These are phyloP conservation scores for Macrophomina pseudophaseolina DNA, from an alignment of 2,329 filamentous ascomycete species.

Conservation along the genomic window DNA sequence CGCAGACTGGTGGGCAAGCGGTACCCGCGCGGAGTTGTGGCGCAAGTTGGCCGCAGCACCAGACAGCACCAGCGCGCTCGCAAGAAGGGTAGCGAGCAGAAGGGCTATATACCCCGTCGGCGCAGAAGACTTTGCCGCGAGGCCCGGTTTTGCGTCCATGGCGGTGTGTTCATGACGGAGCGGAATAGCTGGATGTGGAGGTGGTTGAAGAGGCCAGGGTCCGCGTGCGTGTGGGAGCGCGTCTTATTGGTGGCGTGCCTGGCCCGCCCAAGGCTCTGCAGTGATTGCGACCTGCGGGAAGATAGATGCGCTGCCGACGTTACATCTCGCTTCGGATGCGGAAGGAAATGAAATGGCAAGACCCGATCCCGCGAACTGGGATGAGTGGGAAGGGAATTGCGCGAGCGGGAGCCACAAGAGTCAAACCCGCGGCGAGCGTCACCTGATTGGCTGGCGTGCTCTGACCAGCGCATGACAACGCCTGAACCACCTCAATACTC, in stretches of 20 bases:
- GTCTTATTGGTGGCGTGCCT: conserved; percentile 4
- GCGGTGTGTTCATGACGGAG: neutral
- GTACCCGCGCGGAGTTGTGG: neutral
- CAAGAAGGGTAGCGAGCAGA: neutral
- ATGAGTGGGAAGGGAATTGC: too few relatives aligned
- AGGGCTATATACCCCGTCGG: neutral
- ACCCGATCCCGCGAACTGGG: neutral
- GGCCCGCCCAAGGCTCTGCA: neutral
- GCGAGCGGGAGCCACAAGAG: too few relatives aligned
- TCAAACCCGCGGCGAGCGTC: neutral
- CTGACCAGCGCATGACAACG: too few relatives aligned
- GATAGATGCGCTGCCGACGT: neutral
- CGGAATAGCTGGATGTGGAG: neutral
- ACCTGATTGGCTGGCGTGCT: neutral
- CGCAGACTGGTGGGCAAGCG: neutral
- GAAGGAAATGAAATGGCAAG: neutral
- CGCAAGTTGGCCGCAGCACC: neutral
- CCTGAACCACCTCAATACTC: neutral
- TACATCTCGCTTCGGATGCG: conserved; percentile 13
- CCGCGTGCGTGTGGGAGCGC: conserved; percentile 11
- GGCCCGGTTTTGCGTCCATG: neutral
- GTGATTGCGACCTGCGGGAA: neutral
- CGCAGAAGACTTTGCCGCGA: neutral
- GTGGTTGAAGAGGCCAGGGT: neutral
- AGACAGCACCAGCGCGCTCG: neutral